Percentiles rank a stretch among this genome's conserved stretches.
These are phyloP conservation scores for Ricinus communis DNA, from an alignment of 345 rosid genomes.

Conservation along the genomic window DNA sequence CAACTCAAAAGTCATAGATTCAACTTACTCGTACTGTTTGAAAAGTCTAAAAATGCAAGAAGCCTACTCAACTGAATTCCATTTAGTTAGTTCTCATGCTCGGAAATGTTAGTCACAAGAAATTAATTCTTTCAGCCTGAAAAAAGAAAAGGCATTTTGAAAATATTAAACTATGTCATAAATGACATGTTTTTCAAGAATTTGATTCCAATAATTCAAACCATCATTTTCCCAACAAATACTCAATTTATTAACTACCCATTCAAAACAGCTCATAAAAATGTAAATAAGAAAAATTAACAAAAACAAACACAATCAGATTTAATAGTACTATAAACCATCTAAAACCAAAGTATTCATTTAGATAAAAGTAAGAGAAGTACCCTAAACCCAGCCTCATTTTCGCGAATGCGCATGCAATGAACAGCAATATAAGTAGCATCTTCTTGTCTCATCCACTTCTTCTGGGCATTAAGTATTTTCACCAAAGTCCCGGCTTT, in stretches of 20 bases:
- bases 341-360: not conserved
- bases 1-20: not conserved
- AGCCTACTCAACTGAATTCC: no score
- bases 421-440: constrained; percentile 70
- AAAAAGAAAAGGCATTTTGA: no score
- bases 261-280: not conserved
- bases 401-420: constrained; percentile 78
- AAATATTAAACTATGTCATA: no score
- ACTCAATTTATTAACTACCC: not conserved
- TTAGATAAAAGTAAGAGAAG: constrained; percentile 17
- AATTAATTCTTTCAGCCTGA: no score
- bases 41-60: no score
- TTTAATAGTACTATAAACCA: not conserved
- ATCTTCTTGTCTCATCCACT: constrained; percentile 87
- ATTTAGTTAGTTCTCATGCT: no score
- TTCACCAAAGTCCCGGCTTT: constrained; percentile 64
- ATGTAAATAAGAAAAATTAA: not conserved
- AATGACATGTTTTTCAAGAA: no score
- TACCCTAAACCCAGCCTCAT: constrained; percentile 76
- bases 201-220: not conserved
- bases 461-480: constrained; percentile 72
- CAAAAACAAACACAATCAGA: not conserved
- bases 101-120: no score
- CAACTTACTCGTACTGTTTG: no score
- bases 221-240: not conserved